Conservation (phyloP, 2,329 filamentous ascomycete species). For the Exutisphaerella laricina region DNA sequence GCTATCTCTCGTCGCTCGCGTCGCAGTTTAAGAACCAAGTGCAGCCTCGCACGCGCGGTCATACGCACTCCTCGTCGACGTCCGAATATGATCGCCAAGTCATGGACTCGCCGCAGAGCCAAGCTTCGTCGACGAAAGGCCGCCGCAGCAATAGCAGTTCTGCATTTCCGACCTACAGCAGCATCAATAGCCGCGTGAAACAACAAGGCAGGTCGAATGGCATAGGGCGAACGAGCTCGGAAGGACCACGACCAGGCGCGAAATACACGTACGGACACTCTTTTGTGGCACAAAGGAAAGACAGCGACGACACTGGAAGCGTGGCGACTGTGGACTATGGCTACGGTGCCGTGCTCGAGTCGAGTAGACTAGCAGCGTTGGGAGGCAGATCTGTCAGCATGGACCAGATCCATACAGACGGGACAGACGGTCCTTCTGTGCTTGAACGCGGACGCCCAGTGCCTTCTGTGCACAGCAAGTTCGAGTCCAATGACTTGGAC, state of each 20-base stretch:
- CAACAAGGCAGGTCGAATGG: slow-evolving; percentile 13
- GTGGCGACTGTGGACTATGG: slow-evolving; percentile 23
- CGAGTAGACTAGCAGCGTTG: slow-evolving; percentile 50
- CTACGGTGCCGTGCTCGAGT: slow-evolving; percentile 52
- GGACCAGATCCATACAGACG: slow-evolving; percentile 56
- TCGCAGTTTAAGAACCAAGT: slow-evolving; percentile 8
- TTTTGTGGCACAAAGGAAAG: slow-evolving; percentile 8
- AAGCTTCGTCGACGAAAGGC: slow-evolving; percentile 34
- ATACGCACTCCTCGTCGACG: slow-evolving; percentile 58
- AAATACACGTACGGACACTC: slow-evolving; percentile 6
- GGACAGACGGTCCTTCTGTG: slow-evolving; percentile 38
- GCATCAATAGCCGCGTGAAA: slow-evolving; percentile 13
- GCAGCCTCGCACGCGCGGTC: slow-evolving; percentile 46
- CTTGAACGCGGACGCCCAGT: slow-evolving; percentile 40
- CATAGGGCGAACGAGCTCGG: slow-evolving; percentile 19
- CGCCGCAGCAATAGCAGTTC: slow-evolving; percentile 77
- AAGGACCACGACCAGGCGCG: slow-evolving; percentile 10
- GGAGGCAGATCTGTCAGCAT: slow-evolving; percentile 64
- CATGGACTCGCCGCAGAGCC: slow-evolving; percentile 31
- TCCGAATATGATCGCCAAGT: slow-evolving; percentile 48
- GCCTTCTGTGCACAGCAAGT: slow-evolving; percentile 40
- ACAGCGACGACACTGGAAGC: slow-evolving; percentile 16
- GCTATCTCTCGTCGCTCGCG: slow-evolving; percentile 16
- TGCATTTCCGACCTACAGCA: slow-evolving; percentile 46
- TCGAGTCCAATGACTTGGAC: slow-evolving; percentile 29